A percentile compares a stretch with the other conserved stretches of the same genome.
Evolutionary conservation across 139 green algal species (phyloP).

Genomic region (Coelastrella sp.): DNA sequence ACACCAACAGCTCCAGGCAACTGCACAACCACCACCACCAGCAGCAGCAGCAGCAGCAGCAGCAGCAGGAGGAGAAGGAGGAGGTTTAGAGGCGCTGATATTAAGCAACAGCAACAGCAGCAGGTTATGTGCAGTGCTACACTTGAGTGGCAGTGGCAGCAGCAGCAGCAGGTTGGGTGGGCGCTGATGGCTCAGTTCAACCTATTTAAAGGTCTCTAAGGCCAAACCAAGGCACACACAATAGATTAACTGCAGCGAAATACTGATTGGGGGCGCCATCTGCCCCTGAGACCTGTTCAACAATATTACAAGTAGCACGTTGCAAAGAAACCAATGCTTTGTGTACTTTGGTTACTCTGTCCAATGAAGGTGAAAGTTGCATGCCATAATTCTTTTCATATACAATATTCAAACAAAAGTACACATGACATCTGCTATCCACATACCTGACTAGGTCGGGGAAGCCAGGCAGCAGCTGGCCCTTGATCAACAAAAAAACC

Average conservation of each 20-base stretch:
- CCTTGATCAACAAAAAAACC: constrained; percentile 57
- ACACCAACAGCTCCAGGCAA: constrained; percentile 65
- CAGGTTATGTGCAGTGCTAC: background rate
- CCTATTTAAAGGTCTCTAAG: too few relatives aligned
- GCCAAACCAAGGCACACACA: too few relatives aligned
- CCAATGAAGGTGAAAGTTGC: too few relatives aligned
- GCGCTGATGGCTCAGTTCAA: too few relatives aligned
- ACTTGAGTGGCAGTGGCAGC: background rate
- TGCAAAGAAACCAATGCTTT: too few relatives aligned
- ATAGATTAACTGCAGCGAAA: too few relatives aligned
- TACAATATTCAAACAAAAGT: background rate
- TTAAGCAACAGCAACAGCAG: constrained; percentile 51
- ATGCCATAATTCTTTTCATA: background rate
- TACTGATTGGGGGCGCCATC: too few relatives aligned
- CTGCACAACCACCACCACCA: constrained; percentile 40
- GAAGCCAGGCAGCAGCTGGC: constrained; percentile 58
- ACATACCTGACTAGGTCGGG: constrained; percentile 66
- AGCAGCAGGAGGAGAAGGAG: background rate
- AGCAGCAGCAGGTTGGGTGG: background rate
- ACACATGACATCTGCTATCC: background rate
- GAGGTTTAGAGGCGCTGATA: background rate
- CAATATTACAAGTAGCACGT: too few relatives aligned
- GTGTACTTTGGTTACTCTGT: background rate
- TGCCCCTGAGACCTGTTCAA: too few relatives aligned
- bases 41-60: background rate